These are phyloP conservation scores for Geopyxis carbonaria DNA, from an alignment of 495 filamentous ascomycete genomes.

Conservation along the genomic window DNA sequence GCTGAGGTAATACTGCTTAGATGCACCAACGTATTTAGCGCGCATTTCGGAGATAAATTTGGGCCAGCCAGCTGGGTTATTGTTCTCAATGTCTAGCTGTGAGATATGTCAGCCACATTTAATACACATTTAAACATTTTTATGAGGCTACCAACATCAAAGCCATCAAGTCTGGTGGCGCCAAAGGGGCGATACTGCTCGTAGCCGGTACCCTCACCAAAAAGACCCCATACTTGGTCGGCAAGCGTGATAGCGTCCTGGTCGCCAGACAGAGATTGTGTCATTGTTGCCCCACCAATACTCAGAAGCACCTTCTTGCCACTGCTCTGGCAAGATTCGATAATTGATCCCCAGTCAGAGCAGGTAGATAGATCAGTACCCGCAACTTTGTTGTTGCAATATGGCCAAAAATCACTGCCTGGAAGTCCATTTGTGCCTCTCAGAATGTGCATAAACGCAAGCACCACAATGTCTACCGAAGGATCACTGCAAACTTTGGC, in stretches of 20 bases:
- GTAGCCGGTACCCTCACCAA: conserved; percentile 28
- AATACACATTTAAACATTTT: too few species aligned
- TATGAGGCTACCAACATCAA: conserved; percentile 33
- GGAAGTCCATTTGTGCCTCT: neutral
- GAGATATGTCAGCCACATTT: too few species aligned
- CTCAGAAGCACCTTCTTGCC: conserved; percentile 32
- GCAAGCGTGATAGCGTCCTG: conserved; percentile 29
- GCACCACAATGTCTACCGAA: conserved; percentile 2
- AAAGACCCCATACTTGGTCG: conserved; percentile 32
- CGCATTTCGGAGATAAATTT: conserved; percentile 28
- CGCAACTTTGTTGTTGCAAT: neutral
- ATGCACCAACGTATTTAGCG: conserved; percentile 23
- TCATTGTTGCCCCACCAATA: conserved; percentile 27
- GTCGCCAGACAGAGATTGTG: conserved; percentile 25
- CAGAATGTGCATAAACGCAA: conserved; percentile 1
- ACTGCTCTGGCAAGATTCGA: conserved; percentile 29
- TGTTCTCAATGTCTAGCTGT: conserved; percentile 25
- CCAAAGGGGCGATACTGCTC: conserved; percentile 30
- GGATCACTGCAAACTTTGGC: neutral
- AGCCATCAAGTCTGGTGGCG: conserved; percentile 31
- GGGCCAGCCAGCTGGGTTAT: conserved; percentile 27
- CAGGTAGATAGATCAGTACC: conserved; percentile 25
- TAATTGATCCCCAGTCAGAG: conserved; percentile 27
- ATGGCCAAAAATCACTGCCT: neutral
- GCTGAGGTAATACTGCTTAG: conserved; percentile 31